phyloP scores from a whole-genome alignment of 257 asterid species.

The Lavandula angustifolia region DNA sequence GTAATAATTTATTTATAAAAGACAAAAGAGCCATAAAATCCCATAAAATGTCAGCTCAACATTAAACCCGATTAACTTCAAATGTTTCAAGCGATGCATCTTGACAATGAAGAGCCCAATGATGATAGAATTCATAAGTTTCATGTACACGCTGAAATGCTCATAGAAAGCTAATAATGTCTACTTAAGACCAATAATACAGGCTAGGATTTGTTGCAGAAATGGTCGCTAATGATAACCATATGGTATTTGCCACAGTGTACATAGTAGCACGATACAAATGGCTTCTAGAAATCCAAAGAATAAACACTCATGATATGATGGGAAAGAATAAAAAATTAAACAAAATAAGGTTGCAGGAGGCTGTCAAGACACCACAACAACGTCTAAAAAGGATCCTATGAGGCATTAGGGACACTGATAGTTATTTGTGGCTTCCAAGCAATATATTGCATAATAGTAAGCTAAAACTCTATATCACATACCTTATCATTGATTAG shows the following conservation, averaged over 20 bases:
- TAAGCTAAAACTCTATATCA: constrained; percentile 29
- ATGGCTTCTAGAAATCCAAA: constrained; percentile 13
- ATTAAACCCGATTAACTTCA: constrained; percentile 17
- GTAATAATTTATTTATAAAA: neutral
- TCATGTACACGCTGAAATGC: constrained; percentile 6
- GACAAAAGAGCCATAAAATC: neutral
- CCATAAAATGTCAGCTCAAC: neutral
- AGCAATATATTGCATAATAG: constrained; percentile 17
- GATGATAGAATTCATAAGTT: neutral
- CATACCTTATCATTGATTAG: constrained; percentile 70
- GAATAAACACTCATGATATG: constrained; percentile 10
- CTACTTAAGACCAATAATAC: neutral
- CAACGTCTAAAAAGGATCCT: constrained; percentile 12
- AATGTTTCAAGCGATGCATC: neutral
- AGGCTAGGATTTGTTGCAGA: neutral
- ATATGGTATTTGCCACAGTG: neutral
- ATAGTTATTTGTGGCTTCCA: constrained; percentile 8
- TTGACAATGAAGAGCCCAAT: constrained; percentile 3
- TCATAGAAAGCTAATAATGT: constrained; percentile 12
- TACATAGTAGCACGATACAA: neutral
- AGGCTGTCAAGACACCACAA: constrained; percentile 12
- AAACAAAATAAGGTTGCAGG: neutral
- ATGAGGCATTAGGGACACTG: constrained; percentile 20
- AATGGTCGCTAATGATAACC: neutral
- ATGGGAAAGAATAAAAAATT: constrained; percentile 24